Evolutionary conservation across 2,329 filamentous ascomycete genomes (phyloP).

Genomic region (Monilinia vaccinii-corymbosi): DNA sequence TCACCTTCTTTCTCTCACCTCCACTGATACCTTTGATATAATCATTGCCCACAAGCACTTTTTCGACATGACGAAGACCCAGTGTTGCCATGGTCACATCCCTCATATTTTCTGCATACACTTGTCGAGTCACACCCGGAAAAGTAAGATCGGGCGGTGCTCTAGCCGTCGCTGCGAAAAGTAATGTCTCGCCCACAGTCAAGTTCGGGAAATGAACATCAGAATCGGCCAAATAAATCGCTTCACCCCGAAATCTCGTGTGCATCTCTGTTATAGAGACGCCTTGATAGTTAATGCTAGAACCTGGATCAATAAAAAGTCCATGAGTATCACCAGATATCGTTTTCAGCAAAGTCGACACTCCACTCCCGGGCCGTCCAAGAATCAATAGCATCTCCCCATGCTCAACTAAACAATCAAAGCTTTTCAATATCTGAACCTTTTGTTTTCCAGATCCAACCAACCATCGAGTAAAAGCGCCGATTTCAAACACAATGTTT

Average conservation of each 20-base stretch:
- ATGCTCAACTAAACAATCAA: conserved; percentile 52
- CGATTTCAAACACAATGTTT: conserved; percentile 46
- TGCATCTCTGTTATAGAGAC: conserved; percentile 43
- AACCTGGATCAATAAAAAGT: conserved; percentile 41
- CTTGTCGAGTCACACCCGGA: conserved; percentile 47
- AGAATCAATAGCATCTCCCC: conserved; percentile 62
- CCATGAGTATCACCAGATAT: conserved; percentile 46
- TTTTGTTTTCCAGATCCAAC: conserved; percentile 45
- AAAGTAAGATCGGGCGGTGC: conserved; percentile 52
- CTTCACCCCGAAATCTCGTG: conserved; percentile 46
- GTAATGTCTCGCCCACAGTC: conserved; percentile 63
- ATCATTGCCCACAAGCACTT: conserved; percentile 66
- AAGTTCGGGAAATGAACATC: conserved; percentile 68
- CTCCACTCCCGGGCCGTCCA: conserved; percentile 52
- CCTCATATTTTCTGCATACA: conserved; percentile 34
- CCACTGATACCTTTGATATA: conserved; percentile 65
- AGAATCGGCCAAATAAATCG: conserved; percentile 65
- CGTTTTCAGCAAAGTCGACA: conserved; percentile 53
- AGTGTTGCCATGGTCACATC: conserved; percentile 62
- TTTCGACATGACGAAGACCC: conserved; percentile 60
- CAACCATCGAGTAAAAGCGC: conserved; percentile 36
- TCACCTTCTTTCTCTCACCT: conserved; percentile 72
- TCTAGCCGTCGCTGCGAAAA: conserved; percentile 60
- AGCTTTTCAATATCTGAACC: conserved; percentile 46
- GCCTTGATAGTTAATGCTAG: conserved; percentile 54